A percentile compares a stretch with the other conserved stretches of the same genome.
These are phyloP conservation scores for Ocimum tenuiflorum DNA, from an alignment of 257 asterid species.

Conservation along the genomic window DNA sequence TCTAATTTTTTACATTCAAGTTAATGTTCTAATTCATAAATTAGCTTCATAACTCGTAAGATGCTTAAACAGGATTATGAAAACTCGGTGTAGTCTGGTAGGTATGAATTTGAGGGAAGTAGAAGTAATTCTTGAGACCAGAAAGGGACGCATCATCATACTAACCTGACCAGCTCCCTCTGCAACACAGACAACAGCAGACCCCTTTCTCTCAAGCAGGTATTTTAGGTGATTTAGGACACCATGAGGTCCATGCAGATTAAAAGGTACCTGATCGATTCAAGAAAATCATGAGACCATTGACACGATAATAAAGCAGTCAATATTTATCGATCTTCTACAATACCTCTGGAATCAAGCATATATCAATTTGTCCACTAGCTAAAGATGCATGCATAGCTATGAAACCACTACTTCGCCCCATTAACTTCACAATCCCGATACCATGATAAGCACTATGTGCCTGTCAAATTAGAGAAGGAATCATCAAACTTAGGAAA, in stretches of 20 bases:
- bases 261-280: constrained; percentile 59
- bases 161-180: constrained; percentile 99
- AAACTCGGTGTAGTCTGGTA: neutral
- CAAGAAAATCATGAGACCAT: constrained; percentile 7
- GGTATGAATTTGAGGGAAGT: neutral
- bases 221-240: constrained; percentile 72
- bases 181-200: constrained; percentile 94
- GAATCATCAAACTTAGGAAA: constrained; percentile 9
- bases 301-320: neutral
- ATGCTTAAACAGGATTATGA: neutral
- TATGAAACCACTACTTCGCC: constrained; percentile 91
- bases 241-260: constrained; percentile 95
- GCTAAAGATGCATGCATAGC: constrained; percentile 99
- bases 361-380: constrained; percentile 94
- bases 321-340: neutral
- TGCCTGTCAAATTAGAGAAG: constrained; percentile 49
- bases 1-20: neutral
- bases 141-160: neutral
- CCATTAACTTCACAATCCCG: constrained; percentile 97
- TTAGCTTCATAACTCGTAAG: neutral
- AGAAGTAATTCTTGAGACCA: neutral
- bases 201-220: constrained; percentile 84
- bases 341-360: constrained; percentile 90
- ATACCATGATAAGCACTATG: constrained; percentile 95
- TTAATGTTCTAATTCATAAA: neutral